Percentiles rank a stretch among this genome's conserved stretches.
These are phyloP conservation scores for Aspergillus nanangensis DNA, from an alignment of 495 filamentous ascomycete species.

Conservation along the genomic window DNA sequence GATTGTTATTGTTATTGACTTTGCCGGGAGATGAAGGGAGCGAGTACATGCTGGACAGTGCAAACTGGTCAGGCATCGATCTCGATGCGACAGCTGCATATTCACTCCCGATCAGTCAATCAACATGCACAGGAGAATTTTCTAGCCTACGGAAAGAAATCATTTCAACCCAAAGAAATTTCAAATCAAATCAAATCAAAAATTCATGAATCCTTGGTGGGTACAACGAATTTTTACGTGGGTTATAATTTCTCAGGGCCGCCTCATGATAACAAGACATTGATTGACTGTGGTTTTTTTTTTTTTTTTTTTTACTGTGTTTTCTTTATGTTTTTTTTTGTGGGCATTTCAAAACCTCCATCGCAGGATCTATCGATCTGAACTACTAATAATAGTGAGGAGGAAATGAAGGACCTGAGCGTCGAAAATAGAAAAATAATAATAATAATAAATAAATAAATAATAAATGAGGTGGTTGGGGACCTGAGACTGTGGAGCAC, in stretches of 20 bases:
- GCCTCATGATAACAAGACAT: background rate
- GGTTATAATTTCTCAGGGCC: background rate
- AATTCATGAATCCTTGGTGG: background rate
- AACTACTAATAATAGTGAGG: background rate
- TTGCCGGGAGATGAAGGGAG: conserved; percentile 7
- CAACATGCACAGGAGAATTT: conserved; percentile 2
- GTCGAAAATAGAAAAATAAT: background rate
- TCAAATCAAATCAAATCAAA: background rate
- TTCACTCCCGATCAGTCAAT: conserved; percentile 6
- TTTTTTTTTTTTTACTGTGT: background rate
- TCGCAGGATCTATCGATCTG: background rate
- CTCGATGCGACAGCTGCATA: conserved; percentile 9
- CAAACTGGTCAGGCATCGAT: conserved; percentile 23
- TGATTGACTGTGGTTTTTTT: background rate
- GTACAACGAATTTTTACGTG: background rate
- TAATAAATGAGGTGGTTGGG: background rate
- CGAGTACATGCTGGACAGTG: conserved; percentile 10
- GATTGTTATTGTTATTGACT: too few species aligned
- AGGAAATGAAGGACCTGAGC: background rate
- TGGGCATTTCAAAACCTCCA: background rate
- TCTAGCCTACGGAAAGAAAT: conserved; percentile 3
- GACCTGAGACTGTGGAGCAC: background rate
- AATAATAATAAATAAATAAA: too few species aligned
- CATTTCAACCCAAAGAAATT: too few species aligned
- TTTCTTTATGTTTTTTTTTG: too few species aligned